Evolutionary conservation across 495 filamentous ascomycete species (phyloP), one percentile per base, ranked within the genome.

Genomic region (Penicillium arizonense): DNA sequence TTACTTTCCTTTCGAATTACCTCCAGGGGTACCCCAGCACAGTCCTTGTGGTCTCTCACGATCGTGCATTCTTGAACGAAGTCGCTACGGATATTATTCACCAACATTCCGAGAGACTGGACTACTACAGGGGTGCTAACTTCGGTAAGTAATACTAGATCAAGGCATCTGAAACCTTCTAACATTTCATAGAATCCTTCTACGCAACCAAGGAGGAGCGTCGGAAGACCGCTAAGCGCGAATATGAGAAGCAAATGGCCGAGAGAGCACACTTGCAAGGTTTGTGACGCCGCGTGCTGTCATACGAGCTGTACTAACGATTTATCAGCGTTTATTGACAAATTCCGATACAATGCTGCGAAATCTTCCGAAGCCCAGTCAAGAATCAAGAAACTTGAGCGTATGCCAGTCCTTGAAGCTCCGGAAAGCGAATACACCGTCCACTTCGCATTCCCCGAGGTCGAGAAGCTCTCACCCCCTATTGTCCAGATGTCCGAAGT

Each of bases 81-180:
- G 88, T 99, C 26, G 94, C 94, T n/a, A 99, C 95, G 37, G 94
- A 99, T 77, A 99, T 99, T 65, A 87, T 99, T 45, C 94, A 99
- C 69, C 94, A 99, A 68, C 94, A 99, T 73, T 97, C 94, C 2
- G 87, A 96, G 72, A 82, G 94, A 23, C 80, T 99, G 33, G 94
- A 99, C 73, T 97, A 99, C 83, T 99, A 99, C 81, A 92, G 96
- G 67, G 89, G 94, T 16, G 91, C 91, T 57, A 96, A 97, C 75
- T 98, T 97, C 65, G 77, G 78, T 80, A 61, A 51, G 70, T 65
- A 42, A n/a, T 16, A 39, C 34, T 18, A 11, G 4, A 8, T n/a
- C 51, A 26, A 45, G 41, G 12, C 16, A 10, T 8, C 9, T 9
- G 20, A 21, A 20, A 38, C 11, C 41, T 52, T 40, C 52, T 61